These are phyloP conservation scores for Penicillium hordei DNA, from an alignment of 2,329 filamentous ascomycete species.

Conservation along the genomic window DNA sequence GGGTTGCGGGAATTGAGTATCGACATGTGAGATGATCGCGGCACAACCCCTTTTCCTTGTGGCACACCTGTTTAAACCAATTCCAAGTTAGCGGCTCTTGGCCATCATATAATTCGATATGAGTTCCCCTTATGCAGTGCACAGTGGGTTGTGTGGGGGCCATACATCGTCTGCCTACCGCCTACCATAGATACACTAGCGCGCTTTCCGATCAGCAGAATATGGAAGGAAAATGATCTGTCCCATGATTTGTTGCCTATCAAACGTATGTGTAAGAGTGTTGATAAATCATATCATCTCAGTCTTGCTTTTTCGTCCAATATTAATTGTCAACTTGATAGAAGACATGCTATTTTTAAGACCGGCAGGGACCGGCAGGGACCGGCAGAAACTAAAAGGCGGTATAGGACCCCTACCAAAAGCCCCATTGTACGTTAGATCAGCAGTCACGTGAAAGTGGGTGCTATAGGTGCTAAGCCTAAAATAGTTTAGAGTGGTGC, in stretches of 20 bases:
- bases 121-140: neutral
- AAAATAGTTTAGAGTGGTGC: neutral
- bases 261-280: fast-evolving
- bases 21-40: neutral
- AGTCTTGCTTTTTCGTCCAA: neutral
- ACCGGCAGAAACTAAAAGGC: neutral
- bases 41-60: constrained; percentile 5
- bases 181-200: neutral
- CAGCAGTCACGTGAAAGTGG: neutral
- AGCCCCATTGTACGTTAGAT: neutral
- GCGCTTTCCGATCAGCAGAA: neutral
- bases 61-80: neutral
- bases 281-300: fast-evolving
- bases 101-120: constrained; percentile 4
- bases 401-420: neutral
- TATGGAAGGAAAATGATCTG: neutral
- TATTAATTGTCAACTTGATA: neutral
- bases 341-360: neutral
- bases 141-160: neutral
- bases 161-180: neutral
- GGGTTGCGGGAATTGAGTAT: constrained; percentile 4
- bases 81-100: neutral
- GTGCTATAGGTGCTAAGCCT: neutral
- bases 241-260: no score
- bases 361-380: no score